These are phyloP conservation scores for Umbelopsis ramanniana DNA, from an alignment of 192 early-diverging fungal genomes.

Conservation along the genomic window DNA sequence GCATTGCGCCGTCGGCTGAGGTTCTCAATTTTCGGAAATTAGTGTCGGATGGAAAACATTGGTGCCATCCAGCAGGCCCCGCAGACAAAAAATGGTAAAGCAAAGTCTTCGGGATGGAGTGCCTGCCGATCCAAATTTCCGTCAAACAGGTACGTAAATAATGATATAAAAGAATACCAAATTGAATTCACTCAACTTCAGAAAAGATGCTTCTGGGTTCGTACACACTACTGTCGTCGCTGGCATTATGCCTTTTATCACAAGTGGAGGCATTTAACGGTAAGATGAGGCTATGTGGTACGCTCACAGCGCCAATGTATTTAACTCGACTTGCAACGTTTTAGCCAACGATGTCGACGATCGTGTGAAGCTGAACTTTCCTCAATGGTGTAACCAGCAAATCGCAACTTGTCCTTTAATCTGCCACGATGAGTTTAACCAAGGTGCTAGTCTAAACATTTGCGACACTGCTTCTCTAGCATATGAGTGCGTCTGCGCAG, in stretches of 20 bases:
- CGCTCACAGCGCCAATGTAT: neutral
- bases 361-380: slow-evolving; percentile 7
- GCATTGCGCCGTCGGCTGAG: too few relatives aligned
- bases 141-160: neutral
- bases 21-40: too few relatives aligned
- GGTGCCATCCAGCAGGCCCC: too few relatives aligned
- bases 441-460: neutral
- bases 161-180: neutral
- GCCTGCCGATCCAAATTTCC: too few relatives aligned
- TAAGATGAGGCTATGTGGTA: neutral
- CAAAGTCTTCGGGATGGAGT: too few relatives aligned
- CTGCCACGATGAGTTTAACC: slow-evolving; percentile 13
- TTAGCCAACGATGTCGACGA: slow-evolving; percentile 16
- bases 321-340: neutral
- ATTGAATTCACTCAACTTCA: neutral
- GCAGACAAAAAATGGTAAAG: too few relatives aligned
- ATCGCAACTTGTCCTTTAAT: slow-evolving; percentile 24
- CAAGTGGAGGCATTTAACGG: neutral
- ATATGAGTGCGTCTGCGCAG: slow-evolving; percentile 23
- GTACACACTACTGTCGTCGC: neutral
- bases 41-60: too few relatives aligned
- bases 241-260: neutral
- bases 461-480: slow-evolving; percentile 10
- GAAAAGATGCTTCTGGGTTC: neutral
- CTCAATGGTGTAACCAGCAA: slow-evolving; percentile 32